Percentiles rank a stretch among this genome's conserved stretches.
Conservation (phyloP, 208 protist species). For the Jaenimonas drosophilae region DNA sequence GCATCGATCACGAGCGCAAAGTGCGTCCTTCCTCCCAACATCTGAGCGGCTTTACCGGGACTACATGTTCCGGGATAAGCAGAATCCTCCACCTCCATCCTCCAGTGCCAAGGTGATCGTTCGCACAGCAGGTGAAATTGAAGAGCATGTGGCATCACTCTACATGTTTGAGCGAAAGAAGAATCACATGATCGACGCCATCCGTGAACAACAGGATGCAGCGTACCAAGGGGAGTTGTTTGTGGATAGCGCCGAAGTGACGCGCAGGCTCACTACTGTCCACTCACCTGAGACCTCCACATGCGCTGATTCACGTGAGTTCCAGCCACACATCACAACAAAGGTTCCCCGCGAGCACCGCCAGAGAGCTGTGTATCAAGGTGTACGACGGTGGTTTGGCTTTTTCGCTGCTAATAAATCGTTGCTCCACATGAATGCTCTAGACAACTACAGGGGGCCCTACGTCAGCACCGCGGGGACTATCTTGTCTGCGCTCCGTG, state of each 20-base stretch:
- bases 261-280: slow-evolving; percentile 1
- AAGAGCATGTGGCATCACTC: slow-evolving; percentile 34
- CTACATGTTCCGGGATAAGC: slow-evolving; percentile 11
- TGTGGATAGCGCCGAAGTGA: slow-evolving; percentile 23
- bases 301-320: neutral
- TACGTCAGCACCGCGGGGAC: neutral
- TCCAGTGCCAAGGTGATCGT: slow-evolving; percentile 4
- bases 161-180: slow-evolving; percentile 32
- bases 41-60: slow-evolving; percentile 43
- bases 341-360: neutral
- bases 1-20: slow-evolving; percentile 15
- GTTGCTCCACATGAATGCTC: neutral
- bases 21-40: slow-evolving; percentile 12
- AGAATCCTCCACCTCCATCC: neutral
- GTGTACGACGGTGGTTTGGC: slow-evolving; percentile 3
- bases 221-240: slow-evolving; percentile 8
- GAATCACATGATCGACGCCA: slow-evolving; percentile 15
- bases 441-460: neutral
- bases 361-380: neutral
- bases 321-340: neutral
- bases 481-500: neutral
- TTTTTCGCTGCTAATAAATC: neutral
- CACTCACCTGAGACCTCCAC: no score
- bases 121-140: slow-evolving; percentile 25
- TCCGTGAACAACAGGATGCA: slow-evolving; percentile 22